Evolutionary conservation across 768 basidiomycete genomes (phyloP).

Genomic region (Pleurotus tuber-regium): DNA sequence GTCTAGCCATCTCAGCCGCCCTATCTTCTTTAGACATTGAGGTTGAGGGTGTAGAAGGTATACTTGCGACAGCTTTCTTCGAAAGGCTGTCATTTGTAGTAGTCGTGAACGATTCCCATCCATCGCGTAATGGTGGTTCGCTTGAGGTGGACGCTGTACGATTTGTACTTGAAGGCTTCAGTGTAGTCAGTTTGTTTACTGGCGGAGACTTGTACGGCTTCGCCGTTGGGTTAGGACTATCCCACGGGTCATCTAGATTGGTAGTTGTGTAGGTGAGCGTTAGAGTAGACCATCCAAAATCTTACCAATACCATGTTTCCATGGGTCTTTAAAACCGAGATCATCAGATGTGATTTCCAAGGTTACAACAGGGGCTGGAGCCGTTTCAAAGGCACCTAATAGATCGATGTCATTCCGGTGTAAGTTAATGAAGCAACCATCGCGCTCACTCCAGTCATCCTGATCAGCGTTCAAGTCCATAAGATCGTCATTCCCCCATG

Average conservation of each 20-base stretch:
- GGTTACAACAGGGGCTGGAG: constrained; percentile 26
- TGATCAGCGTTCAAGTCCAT: constrained; percentile 94
- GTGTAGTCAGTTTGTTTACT: too few relatives aligned
- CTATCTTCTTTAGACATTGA: constrained; percentile 86
- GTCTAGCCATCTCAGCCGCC: constrained; percentile 86
- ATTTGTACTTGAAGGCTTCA: neutral
- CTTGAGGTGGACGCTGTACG: neutral
- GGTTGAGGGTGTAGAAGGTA: constrained; percentile 24
- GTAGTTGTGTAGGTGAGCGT: neutral
- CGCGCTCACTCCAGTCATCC: constrained; percentile 89
- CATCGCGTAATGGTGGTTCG: constrained; percentile 17
- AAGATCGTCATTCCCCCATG: constrained; percentile 77
- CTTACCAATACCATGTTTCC: constrained; percentile 22
- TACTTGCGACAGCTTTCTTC: constrained; percentile 16
- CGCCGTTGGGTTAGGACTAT: constrained; percentile 10
- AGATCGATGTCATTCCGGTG: constrained; percentile 6
- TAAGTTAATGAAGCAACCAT: neutral
- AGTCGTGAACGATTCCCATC: constrained; percentile 21
- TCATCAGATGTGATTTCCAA: constrained; percentile 5
- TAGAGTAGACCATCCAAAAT: neutral
- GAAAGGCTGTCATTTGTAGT: constrained; percentile 5
- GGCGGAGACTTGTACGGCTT: too few relatives aligned
- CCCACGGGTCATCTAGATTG: neutral
- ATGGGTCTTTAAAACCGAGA: neutral
- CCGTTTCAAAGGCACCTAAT: constrained; percentile 75